Evolutionary conservation across 257 asterid species (phyloP).

Genomic region (Petunia secreta): DNA sequence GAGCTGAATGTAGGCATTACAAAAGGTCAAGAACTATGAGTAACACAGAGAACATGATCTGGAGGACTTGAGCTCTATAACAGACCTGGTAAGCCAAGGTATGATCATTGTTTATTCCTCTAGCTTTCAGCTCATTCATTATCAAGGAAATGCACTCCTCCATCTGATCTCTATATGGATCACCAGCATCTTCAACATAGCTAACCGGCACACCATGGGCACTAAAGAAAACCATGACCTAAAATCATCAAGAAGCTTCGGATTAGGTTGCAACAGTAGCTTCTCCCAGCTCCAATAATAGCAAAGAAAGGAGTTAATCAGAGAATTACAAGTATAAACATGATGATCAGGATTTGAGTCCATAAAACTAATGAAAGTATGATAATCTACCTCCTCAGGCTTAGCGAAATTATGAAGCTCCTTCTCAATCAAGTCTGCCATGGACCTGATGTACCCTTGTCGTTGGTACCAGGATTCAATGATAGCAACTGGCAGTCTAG

Average conservation of each 20-base stretch:
- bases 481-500: slow-evolving; percentile 79
- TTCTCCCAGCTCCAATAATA: background rate
- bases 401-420: slow-evolving; percentile 61
- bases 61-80: slow-evolving; percentile 13
- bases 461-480: slow-evolving; percentile 96
- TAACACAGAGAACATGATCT: background rate
- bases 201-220: slow-evolving; percentile 98
- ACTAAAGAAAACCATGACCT: slow-evolving; percentile 93
- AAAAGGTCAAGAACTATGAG: background rate
- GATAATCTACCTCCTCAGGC: slow-evolving; percentile 67
- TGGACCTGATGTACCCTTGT: slow-evolving; percentile 80
- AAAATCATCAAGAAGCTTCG: slow-evolving; percentile 27
- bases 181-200: slow-evolving; percentile 91
- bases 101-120: slow-evolving; percentile 69
- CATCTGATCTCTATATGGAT: slow-evolving; percentile 94
- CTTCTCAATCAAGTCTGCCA: slow-evolving; percentile 87
- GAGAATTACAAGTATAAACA: background rate
- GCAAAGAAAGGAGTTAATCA: background rate
- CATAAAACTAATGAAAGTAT: background rate
- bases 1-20: background rate
- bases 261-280: background rate
- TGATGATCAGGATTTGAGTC: background rate
- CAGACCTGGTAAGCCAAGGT: slow-evolving; percentile 93
- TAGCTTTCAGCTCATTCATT: slow-evolving; percentile 87
- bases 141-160: slow-evolving; percentile 86